These are phyloP conservation scores for Entomortierella beljakovae DNA, from an alignment of 192 early-diverging fungal genomes.

Conservation along the genomic window DNA sequence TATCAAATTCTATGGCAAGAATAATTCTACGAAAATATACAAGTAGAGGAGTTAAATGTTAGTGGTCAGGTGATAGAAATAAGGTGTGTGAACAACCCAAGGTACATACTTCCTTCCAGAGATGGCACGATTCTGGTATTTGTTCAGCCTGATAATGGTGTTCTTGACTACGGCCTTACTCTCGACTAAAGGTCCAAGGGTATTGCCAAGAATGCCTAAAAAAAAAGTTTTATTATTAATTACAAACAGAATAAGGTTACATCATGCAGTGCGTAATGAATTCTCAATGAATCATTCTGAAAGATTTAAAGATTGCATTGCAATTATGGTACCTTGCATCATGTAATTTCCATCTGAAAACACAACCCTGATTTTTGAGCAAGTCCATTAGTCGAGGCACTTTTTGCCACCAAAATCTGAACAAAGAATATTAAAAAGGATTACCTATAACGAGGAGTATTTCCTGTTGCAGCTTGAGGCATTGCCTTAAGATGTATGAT, in stretches of 20 bases:
- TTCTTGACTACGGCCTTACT: slow-evolving; percentile 60
- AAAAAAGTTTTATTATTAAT: neutral
- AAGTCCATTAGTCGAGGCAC: neutral
- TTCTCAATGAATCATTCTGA: neutral
- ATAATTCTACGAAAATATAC: slow-evolving; percentile 28
- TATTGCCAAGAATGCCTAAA: slow-evolving; percentile 75
- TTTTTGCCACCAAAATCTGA: slow-evolving; percentile 18
- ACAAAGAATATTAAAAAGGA: neutral
- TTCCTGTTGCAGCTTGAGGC: slow-evolving; percentile 9
- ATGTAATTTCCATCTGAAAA: slow-evolving; percentile 74
- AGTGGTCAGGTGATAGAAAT: neutral
- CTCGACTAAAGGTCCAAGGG: slow-evolving; percentile 61
- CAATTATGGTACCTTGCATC: slow-evolving; percentile 67
- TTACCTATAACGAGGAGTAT: slow-evolving; percentile 54
- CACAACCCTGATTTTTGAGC: slow-evolving; percentile 58
- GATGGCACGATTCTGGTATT: slow-evolving; percentile 62
- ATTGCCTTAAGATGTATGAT: slow-evolving; percentile 56
- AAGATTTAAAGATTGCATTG: neutral
- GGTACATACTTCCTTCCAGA: slow-evolving; percentile 58
- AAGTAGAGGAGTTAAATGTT: neutral
- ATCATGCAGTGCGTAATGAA: no score
- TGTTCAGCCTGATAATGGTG: slow-evolving; percentile 60
- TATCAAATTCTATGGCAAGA: slow-evolving; percentile 59
- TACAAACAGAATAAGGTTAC: no score
- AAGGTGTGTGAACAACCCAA: neutral